These are phyloP conservation scores for Boletellus deceptivus DNA, from an alignment of 1,284 basidiomycete genomes.

Conservation along the genomic window DNA sequence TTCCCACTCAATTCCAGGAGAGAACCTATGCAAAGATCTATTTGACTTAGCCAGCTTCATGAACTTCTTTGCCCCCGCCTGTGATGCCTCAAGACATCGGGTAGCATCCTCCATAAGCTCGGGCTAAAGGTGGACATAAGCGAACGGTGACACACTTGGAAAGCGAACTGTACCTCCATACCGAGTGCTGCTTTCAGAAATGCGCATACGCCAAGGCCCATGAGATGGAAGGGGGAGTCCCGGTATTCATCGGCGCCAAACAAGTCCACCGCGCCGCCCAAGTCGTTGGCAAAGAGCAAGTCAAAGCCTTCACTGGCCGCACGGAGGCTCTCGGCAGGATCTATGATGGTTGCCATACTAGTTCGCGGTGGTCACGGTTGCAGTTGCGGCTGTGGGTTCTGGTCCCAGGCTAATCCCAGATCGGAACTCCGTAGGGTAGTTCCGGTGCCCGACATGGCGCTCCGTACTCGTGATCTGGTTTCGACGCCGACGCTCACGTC, in stretches of 20 bases:
- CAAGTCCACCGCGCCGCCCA: slow-evolving; percentile 48
- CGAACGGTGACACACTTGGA: background rate
- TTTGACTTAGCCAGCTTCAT: slow-evolving; percentile 44
- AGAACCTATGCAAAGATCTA: slow-evolving; percentile 45
- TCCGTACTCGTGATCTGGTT: no score
- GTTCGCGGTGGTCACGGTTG: background rate
- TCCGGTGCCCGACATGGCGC: no score
- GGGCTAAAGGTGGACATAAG: slow-evolving; percentile 9
- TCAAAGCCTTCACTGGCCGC: slow-evolving; percentile 63
- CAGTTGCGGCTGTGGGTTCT: background rate
- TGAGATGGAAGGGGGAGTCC: slow-evolving; percentile 64
- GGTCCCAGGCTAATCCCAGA: background rate
- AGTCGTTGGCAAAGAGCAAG: slow-evolving; percentile 63
- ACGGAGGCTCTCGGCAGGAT: slow-evolving; percentile 42
- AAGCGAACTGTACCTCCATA: slow-evolving; percentile 58
- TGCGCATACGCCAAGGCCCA: slow-evolving; percentile 69
- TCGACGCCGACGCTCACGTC: no score
- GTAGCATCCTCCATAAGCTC: slow-evolving; percentile 49
- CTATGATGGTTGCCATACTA: slow-evolving; percentile 4
- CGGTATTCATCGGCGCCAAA: slow-evolving; percentile 39
- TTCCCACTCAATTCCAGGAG: slow-evolving; percentile 69
- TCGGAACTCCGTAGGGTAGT: background rate
- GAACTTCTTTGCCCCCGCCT: slow-evolving; percentile 58
- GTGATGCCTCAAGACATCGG: slow-evolving; percentile 51
- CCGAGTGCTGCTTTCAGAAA: slow-evolving; percentile 79